phyloP scores from a whole-genome alignment of 352 stramenopile genomes.

The Phytopythium boreale region DNA sequence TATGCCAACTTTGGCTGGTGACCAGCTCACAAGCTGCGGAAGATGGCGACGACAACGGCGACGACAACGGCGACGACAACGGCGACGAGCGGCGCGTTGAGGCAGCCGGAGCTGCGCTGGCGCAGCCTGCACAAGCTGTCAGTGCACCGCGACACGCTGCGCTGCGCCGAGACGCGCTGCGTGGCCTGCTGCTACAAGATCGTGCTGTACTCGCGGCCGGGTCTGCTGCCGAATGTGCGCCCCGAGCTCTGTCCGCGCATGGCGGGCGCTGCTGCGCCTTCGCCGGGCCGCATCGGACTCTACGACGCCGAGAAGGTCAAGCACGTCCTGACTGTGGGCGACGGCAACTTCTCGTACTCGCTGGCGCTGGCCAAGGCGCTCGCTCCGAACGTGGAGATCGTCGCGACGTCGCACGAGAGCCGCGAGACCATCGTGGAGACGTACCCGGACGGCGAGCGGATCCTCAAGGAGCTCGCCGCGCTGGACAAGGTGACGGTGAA shows the following conservation, averaged over 20 bases:
- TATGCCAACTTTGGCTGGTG: neutral
- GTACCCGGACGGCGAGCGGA: slow-evolving; percentile 88
- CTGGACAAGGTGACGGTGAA: slow-evolving; percentile 65
- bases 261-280: neutral
- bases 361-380: slow-evolving; percentile 82
- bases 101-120: slow-evolving; percentile 16
- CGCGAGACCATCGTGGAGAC: slow-evolving; percentile 81
- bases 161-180: slow-evolving; percentile 68
- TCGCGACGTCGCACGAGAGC: slow-evolving; percentile 93
- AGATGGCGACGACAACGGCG: neutral
- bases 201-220: slow-evolving; percentile 50
- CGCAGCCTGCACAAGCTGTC: slow-evolving; percentile 56
- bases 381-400: slow-evolving; percentile 39
- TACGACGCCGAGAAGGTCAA: slow-evolving; percentile 49
- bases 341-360: slow-evolving; percentile 97
- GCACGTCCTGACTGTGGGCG: slow-evolving; percentile 90
- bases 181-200: slow-evolving; percentile 89
- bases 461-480: slow-evolving; percentile 64
- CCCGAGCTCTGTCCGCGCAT: slow-evolving; percentile 75
- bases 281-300: slow-evolving; percentile 35
- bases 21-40: neutral
- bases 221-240: slow-evolving; percentile 68
- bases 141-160: slow-evolving; percentile 65
- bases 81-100: neutral
- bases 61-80: neutral